phyloP scores from a whole-genome alignment of 2,329 filamentous ascomycete species.

The Hypoxylon sp. region DNA sequence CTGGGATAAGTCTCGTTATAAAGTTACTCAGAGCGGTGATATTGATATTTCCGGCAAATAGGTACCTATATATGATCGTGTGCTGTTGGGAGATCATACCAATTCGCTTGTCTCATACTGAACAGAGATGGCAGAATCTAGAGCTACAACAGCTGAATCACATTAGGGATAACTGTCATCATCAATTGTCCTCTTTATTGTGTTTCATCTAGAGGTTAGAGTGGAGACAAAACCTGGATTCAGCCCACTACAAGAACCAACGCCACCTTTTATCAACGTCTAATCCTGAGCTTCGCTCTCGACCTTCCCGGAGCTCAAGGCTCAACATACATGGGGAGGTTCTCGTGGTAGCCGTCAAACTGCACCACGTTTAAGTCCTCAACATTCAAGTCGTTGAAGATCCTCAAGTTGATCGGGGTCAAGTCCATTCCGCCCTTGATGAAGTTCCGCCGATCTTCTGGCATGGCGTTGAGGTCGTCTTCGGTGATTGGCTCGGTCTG shows the following conservation, averaged over 20 bases:
- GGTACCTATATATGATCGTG: neutral
- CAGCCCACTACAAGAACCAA: slow-evolving; percentile 2
- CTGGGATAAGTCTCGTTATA: slow-evolving; percentile 63
- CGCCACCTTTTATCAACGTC: neutral
- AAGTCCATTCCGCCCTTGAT: slow-evolving; percentile 24
- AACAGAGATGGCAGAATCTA: neutral
- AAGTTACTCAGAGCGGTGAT: neutral
- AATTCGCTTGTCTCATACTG: neutral
- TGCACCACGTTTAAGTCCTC: slow-evolving; percentile 41
- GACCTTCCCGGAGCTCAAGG: slow-evolving; percentile 34
- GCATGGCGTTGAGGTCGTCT: slow-evolving; percentile 56
- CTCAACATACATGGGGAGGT: slow-evolving; percentile 57
- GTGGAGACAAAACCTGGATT: slow-evolving; percentile 7
- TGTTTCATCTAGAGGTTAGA: neutral
- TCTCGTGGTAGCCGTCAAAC: slow-evolving; percentile 42
- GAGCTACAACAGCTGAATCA: neutral
- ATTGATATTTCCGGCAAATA: neutral
- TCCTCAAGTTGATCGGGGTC: slow-evolving; percentile 52
- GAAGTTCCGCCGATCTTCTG: slow-evolving; percentile 47
- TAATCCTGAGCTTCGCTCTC: neutral
- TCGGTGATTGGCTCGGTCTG: slow-evolving; percentile 51
- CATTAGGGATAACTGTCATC: neutral
- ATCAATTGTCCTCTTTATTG: neutral
- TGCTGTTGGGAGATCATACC: neutral
- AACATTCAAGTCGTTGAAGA: slow-evolving; percentile 47